These are phyloP conservation scores for Peronospora tabacina DNA, from an alignment of 352 stramenopile species.

Conservation along the genomic window DNA sequence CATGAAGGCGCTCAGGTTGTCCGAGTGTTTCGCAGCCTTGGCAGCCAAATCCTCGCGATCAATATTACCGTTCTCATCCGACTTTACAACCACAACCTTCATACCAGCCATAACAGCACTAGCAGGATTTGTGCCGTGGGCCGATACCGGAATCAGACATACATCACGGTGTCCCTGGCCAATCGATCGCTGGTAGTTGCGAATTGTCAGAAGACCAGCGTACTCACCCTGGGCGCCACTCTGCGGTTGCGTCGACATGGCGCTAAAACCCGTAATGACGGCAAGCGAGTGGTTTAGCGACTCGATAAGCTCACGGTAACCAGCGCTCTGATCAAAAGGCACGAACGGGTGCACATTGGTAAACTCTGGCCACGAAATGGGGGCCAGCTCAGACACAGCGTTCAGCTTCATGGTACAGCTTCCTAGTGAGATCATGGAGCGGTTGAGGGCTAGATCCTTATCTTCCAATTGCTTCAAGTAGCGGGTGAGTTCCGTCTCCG, in stretches of 20 bases:
- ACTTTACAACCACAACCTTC: slow-evolving; percentile 96
- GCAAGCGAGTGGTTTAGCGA: slow-evolving; percentile 93
- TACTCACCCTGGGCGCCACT: slow-evolving; percentile 97
- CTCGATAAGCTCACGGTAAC: slow-evolving; percentile 97
- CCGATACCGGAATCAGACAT: slow-evolving; percentile 97
- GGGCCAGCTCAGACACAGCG: slow-evolving; percentile 94
- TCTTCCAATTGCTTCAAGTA: slow-evolving; percentile 98
- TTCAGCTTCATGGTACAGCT: slow-evolving; percentile 99
- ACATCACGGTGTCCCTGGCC: slow-evolving; percentile 94
- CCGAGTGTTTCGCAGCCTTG: slow-evolving; percentile 94
- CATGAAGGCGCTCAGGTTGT: slow-evolving; percentile 97
- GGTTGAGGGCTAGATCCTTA: slow-evolving; percentile 98
- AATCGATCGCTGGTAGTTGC: slow-evolving; percentile 90
- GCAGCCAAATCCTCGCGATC: slow-evolving; percentile 91
- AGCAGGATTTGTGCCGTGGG: slow-evolving; percentile 97
- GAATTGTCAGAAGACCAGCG: slow-evolving; percentile 94
- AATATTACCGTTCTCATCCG: slow-evolving; percentile 93
- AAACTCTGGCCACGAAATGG: slow-evolving; percentile 96
- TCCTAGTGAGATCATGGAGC: slow-evolving; percentile 99
- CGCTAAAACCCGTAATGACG: slow-evolving; percentile 97
- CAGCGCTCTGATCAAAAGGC: slow-evolving; percentile 89
- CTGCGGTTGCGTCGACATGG: slow-evolving; percentile 96
- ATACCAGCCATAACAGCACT: slow-evolving; percentile 97
- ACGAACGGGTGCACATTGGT: slow-evolving; percentile 97
- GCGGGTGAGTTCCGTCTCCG: slow-evolving; percentile 91